These are phyloP conservation scores for Cladosporium sphaerospermum DNA, from an alignment of 2,329 filamentous ascomycete species.

Conservation along the genomic window DNA sequence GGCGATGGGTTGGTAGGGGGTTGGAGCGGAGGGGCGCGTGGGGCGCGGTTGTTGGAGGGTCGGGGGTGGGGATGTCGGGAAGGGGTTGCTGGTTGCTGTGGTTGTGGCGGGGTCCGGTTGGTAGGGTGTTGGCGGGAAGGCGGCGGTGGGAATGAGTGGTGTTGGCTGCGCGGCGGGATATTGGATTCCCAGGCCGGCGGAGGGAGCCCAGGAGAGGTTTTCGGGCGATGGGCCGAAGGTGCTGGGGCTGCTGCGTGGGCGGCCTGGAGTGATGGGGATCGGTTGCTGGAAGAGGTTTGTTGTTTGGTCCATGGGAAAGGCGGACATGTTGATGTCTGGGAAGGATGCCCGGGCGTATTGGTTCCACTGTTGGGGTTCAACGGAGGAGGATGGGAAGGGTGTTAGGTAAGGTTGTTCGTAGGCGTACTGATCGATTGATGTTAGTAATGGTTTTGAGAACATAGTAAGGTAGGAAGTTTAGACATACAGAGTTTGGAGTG, in stretches of 20 bases:
- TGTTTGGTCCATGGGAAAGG: background rate
- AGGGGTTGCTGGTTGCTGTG: slow-evolving; percentile 20
- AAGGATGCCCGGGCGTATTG: slow-evolving; percentile 21
- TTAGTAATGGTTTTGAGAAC: background rate
- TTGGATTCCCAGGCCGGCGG: slow-evolving; percentile 36
- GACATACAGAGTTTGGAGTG: slow-evolving; percentile 26
- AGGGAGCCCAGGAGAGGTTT: slow-evolving; percentile 33
- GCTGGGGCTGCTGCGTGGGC: slow-evolving; percentile 40
- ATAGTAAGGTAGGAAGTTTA: background rate
- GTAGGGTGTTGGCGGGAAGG: slow-evolving; percentile 30
- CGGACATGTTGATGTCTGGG: slow-evolving; percentile 21
- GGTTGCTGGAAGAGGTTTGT: slow-evolving; percentile 13
- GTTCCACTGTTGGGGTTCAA: slow-evolving; percentile 27
- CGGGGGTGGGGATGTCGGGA: slow-evolving; percentile 25
- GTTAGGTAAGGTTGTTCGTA: slow-evolving; percentile 30
- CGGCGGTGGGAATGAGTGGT: slow-evolving; percentile 27
- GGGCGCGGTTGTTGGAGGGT: slow-evolving; percentile 33
- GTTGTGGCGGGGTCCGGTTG: slow-evolving; percentile 9
- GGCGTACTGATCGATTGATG: slow-evolving; percentile 19
- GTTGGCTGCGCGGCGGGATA: slow-evolving; percentile 27
- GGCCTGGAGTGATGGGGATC: slow-evolving; percentile 24
- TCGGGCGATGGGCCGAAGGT: slow-evolving; percentile 36
- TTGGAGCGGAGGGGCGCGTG: slow-evolving; percentile 20
- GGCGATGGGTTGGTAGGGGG: slow-evolving; percentile 38
- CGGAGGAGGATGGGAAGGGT: slow-evolving; percentile 30